phyloP scores from a whole-genome alignment of 352 stramenopile genomes.

The Phytophthora foliorum region DNA sequence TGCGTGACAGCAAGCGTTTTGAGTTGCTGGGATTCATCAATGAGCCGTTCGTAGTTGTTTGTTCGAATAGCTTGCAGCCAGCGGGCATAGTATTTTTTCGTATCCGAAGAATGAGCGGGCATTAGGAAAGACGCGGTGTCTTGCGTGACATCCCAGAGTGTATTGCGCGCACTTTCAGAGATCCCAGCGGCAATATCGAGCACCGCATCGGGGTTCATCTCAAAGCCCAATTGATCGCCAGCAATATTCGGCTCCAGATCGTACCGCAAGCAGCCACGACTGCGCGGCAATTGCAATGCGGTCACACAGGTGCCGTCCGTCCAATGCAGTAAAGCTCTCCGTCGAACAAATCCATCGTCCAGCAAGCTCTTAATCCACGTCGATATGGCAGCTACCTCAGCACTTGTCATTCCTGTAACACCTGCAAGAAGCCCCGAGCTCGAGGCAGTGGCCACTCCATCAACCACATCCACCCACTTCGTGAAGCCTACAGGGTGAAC shows the following conservation, averaged over 20 bases:
- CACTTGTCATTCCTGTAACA: slow-evolving; percentile 27
- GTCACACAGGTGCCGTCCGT: slow-evolving; percentile 66
- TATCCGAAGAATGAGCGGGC: slow-evolving; percentile 39
- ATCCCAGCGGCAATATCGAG: slow-evolving; percentile 41
- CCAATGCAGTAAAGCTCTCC: slow-evolving; percentile 72
- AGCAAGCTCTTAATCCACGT: slow-evolving; percentile 59
- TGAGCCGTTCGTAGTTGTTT: slow-evolving; percentile 27
- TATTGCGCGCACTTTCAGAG: slow-evolving; percentile 22
- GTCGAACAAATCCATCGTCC: slow-evolving; percentile 52
- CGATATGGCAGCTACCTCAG: slow-evolving; percentile 48
- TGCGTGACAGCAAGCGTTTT: slow-evolving; percentile 31
- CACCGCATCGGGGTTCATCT: slow-evolving; percentile 60
- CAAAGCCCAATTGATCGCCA: slow-evolving; percentile 61
- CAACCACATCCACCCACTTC: slow-evolving; percentile 49
- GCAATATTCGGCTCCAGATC: slow-evolving; percentile 68
- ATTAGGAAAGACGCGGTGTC: slow-evolving; percentile 54
- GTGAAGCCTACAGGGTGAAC: slow-evolving; percentile 56
- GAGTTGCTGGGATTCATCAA: slow-evolving; percentile 24
- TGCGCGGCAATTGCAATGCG: slow-evolving; percentile 46
- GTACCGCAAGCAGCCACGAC: slow-evolving; percentile 52
- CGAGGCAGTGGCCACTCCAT: slow-evolving; percentile 19
- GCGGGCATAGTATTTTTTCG: slow-evolving; percentile 38
- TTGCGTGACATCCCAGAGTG: slow-evolving; percentile 27
- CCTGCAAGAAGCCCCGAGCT: slow-evolving; percentile 15
- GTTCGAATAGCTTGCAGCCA: slow-evolving; percentile 58